phyloP scores from a whole-genome alignment of 495 filamentous ascomycete species.

The Gamarada debralockiae region DNA sequence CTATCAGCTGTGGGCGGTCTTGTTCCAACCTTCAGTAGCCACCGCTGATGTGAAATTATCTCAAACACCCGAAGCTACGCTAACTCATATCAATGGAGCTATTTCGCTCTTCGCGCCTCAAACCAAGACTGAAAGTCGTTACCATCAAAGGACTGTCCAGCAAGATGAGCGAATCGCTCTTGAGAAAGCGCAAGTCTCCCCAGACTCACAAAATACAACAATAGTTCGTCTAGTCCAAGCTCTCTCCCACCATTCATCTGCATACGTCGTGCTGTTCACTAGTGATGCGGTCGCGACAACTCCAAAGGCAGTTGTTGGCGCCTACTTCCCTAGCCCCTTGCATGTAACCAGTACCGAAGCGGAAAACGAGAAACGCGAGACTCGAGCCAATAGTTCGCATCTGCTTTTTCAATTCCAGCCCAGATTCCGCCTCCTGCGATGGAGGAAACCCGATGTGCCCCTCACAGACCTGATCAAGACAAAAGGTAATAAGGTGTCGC shows the following conservation, averaged over 20 bases:
- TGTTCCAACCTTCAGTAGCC: neutral
- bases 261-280: neutral
- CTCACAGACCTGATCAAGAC: neutral
- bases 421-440: neutral
- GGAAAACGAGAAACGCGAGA: neutral
- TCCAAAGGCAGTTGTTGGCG: neutral
- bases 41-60: neutral
- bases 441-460: neutral
- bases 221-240: neutral
- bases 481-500: neutral
- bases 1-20: constrained; percentile 1
- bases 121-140: neutral
- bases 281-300: neutral
- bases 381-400: neutral
- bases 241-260: neutral
- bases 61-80: neutral
- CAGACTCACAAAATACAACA: neutral
- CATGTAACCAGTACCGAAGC: neutral
- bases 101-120: neutral
- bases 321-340: neutral
- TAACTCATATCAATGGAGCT: neutral
- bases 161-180: neutral
- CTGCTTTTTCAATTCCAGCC: neutral
- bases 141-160: neutral
- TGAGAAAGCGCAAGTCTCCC: neutral